Evolutionary conservation across 768 basidiomycete species (phyloP).

Genomic region (Cystobasidiopsis lactophilus): DNA sequence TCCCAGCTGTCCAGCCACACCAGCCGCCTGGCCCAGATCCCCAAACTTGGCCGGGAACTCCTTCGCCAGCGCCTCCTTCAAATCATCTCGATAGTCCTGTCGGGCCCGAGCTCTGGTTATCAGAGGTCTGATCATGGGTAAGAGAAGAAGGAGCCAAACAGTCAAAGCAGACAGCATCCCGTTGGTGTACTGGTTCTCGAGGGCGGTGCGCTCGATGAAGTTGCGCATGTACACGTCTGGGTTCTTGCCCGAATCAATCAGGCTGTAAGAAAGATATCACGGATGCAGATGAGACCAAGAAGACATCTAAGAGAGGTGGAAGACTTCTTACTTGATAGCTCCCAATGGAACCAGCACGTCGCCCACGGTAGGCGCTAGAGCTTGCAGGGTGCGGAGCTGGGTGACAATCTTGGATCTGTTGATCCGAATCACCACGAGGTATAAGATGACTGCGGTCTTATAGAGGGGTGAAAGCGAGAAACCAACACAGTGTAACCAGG

Average conservation of each 20-base stretch:
- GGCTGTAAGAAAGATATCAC: slow-evolving; percentile 1
- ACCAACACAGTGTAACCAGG: no score
- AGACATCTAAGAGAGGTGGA: background rate
- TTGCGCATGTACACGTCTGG: slow-evolving; percentile 18
- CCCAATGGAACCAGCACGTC: background rate
- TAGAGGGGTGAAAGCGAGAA: no score
- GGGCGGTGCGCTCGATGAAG: slow-evolving; percentile 17
- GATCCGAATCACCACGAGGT: background rate
- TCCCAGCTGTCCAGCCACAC: no score
- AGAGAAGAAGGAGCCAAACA: slow-evolving; percentile 1
- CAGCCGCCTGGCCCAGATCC: no score
- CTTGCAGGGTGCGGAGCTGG: background rate
- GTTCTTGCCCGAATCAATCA: slow-evolving; percentile 19
- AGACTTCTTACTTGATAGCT: background rate
- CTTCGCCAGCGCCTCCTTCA: background rate
- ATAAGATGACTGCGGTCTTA: background rate
- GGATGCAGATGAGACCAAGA: background rate
- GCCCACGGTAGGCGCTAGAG: background rate
- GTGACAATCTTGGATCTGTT: background rate
- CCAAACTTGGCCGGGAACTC: background rate
- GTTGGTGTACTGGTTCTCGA: slow-evolving; percentile 21
- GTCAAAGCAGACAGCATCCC: slow-evolving; percentile 18
- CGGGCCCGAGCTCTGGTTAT: background rate
- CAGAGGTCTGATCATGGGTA: background rate
- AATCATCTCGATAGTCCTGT: background rate